A percentile compares a stretch with the other conserved stretches of the same genome.
Conservation (phyloP, 2,329 filamentous ascomycete genomes). For the Clarireedia homoeocarpa region DNA sequence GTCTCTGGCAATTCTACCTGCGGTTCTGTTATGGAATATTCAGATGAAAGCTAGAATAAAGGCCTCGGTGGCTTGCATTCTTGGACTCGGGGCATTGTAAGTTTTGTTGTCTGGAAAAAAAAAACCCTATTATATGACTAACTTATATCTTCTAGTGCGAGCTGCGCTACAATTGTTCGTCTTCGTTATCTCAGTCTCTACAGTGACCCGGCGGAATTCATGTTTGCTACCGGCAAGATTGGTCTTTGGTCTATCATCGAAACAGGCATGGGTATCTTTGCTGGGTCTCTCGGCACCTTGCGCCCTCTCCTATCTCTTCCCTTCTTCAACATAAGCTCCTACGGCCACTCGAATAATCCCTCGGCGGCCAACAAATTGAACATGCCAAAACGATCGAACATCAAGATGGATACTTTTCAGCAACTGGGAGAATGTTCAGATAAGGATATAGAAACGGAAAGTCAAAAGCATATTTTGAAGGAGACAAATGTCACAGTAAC, state of each 20-base stretch:
- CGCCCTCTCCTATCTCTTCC: conserved; percentile 35
- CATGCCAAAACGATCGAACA: conserved; percentile 5
- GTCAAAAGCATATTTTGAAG: conserved; percentile 34
- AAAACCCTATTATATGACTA: background rate
- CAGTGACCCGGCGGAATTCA: conserved; percentile 33
- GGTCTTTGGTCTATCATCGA: conserved; percentile 41
- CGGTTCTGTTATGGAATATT: conserved; percentile 34
- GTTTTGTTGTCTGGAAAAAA: conserved; percentile 7
- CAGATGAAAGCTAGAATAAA: conserved; percentile 35
- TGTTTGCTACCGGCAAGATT: conserved; percentile 35
- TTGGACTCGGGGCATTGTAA: conserved; percentile 32
- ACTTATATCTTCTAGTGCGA: conserved; percentile 24
- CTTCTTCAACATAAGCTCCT: conserved; percentile 11
- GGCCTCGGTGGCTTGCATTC: conserved; percentile 27
- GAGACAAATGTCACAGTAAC: conserved; percentile 28
- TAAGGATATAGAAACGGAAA: conserved; percentile 25
- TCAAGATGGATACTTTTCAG: conserved; percentile 19
- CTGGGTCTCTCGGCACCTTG: conserved; percentile 39
- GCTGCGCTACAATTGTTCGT: conserved; percentile 34
- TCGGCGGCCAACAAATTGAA: background rate
- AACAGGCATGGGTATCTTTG: conserved; percentile 41
- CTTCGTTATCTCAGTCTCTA: conserved; percentile 36
- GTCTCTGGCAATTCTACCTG: conserved; percentile 34
- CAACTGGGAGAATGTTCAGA: conserved; percentile 12
- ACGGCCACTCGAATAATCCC: background rate